These are phyloP conservation scores for Anaeramoeba ignava DNA, from an alignment of 78 protist genomes.

Conservation along the genomic window DNA sequence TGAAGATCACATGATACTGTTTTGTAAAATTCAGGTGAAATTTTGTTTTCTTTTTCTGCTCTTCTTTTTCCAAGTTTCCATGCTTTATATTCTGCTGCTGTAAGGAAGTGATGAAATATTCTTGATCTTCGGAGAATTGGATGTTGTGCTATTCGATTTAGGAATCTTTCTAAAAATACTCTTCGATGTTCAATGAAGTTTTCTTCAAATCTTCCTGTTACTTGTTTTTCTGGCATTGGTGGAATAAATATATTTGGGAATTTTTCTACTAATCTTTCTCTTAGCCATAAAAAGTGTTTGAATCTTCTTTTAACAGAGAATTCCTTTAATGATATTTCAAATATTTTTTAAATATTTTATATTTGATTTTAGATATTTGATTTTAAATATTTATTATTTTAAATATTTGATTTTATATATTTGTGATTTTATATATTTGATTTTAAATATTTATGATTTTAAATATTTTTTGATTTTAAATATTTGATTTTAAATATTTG, in stretches of 20 bases:
- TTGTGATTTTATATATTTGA: too few species aligned
- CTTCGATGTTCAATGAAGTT: neutral
- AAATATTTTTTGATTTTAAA: too few species aligned
- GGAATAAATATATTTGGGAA: neutral
- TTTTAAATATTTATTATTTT: too few species aligned
- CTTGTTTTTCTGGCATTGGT: neutral
- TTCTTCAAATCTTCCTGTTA: neutral
- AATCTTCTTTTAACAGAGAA: neutral
- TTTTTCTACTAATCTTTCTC: neutral
- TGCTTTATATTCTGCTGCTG: neutral
- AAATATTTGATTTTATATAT: too few species aligned
- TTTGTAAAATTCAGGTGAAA: too few species aligned
- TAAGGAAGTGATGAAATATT: neutral
- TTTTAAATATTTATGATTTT: too few species aligned
- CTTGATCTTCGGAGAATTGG: neutral
- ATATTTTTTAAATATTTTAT: too few species aligned
- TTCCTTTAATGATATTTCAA: too few species aligned
- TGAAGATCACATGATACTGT: too few species aligned
- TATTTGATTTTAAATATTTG: too few species aligned
- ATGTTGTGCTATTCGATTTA: neutral
- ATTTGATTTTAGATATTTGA: too few species aligned
- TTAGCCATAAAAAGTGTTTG: conserved; percentile 6
- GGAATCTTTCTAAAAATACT: neutral
- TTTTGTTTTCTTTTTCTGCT: neutral
- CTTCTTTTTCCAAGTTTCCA: conserved; percentile 1